A percentile compares a stretch with the other conserved stretches of the same genome.
Evolutionary conservation across 257 asterid genomes (phyloP).

Genomic region (Nicotiana sylvestris): DNA sequence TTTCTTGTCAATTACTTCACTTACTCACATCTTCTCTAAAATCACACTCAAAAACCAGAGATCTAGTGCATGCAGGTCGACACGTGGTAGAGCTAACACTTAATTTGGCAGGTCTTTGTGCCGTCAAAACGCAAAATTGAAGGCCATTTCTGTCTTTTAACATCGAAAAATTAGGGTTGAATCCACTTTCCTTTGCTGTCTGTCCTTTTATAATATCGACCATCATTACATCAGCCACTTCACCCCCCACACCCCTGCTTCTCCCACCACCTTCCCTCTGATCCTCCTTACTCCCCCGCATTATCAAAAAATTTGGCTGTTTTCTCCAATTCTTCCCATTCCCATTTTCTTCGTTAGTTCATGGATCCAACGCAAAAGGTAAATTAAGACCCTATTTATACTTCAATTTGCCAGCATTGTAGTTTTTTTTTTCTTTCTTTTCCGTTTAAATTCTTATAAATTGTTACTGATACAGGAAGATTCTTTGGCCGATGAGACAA

Average conservation of each 20-base stretch:
- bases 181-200: neutral
- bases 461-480: slow-evolving; percentile 28
- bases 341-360: neutral
- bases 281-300: neutral
- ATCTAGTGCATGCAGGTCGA: slow-evolving; percentile 40
- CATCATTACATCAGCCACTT: slow-evolving; percentile 4
- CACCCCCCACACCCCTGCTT: slow-evolving; percentile 8
- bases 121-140: slow-evolving; percentile 19
- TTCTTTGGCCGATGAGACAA: slow-evolving; percentile 15
- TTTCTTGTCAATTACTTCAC: no score
- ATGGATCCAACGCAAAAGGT: slow-evolving; percentile 48
- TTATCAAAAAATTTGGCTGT: neutral
- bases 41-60: neutral
- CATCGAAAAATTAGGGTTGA: slow-evolving; percentile 28
- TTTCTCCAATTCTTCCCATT: neutral
- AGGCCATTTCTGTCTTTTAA: slow-evolving; percentile 43
- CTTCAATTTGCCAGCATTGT: neutral
- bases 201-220: neutral
- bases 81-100: slow-evolving; percentile 34
- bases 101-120: slow-evolving; percentile 23
- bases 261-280: neutral
- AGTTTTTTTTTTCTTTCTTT: neutral
- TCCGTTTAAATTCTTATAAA: neutral
- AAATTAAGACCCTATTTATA: neutral
- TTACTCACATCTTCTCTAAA: no score